Evolutionary conservation across 176 grass and related monocot species (phyloP).

Genomic region (Phoenix roebelenii): DNA sequence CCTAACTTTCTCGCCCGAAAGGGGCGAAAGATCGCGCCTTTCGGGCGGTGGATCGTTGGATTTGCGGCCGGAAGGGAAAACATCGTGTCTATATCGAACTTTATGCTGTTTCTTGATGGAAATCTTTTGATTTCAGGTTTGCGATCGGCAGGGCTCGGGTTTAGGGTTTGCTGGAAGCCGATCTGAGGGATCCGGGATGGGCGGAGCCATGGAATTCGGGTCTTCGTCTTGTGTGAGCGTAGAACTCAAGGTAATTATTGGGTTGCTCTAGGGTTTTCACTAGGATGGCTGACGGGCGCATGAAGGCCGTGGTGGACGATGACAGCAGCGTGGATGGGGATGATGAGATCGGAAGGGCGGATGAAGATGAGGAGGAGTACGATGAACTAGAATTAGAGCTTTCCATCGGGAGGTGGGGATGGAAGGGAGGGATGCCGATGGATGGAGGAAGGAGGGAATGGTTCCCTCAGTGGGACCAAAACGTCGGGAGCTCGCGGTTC

Average conservation of each 20-base stretch:
- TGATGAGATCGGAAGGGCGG: slow-evolving; percentile 26
- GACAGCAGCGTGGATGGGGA: slow-evolving; percentile 23
- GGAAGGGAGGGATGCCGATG: slow-evolving; percentile 15
- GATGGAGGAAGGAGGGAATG: not conserved
- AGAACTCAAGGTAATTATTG: not conserved
- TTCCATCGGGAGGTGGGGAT: slow-evolving; percentile 35
- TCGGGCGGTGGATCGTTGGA: not conserved
- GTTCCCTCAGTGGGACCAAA: not conserved
- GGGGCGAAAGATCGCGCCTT: not conserved
- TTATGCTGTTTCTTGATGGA: not conserved
- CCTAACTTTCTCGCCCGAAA: slow-evolving; percentile 1
- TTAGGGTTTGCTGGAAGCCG: too few relatives aligned
- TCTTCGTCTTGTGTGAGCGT: not conserved
- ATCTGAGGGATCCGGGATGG: too few relatives aligned
- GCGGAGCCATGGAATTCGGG: not conserved
- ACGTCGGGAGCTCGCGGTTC: slow-evolving; percentile 9
- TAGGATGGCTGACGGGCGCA: slow-evolving; percentile 53
- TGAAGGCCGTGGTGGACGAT: slow-evolving; percentile 53
- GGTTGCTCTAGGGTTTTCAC: slow-evolving; percentile 1
- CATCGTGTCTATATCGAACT: not conserved
- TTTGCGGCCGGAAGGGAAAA: too few relatives aligned
- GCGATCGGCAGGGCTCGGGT: not conserved
- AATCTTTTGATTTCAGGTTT: not conserved
- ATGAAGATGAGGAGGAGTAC: slow-evolving; percentile 28
- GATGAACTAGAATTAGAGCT: slow-evolving; percentile 30